A percentile compares a stretch with the other conserved stretches of the same genome.
Evolutionary conservation across 371 early-diverging fungal species (phyloP).

Genomic region (Coemansia sp.): DNA sequence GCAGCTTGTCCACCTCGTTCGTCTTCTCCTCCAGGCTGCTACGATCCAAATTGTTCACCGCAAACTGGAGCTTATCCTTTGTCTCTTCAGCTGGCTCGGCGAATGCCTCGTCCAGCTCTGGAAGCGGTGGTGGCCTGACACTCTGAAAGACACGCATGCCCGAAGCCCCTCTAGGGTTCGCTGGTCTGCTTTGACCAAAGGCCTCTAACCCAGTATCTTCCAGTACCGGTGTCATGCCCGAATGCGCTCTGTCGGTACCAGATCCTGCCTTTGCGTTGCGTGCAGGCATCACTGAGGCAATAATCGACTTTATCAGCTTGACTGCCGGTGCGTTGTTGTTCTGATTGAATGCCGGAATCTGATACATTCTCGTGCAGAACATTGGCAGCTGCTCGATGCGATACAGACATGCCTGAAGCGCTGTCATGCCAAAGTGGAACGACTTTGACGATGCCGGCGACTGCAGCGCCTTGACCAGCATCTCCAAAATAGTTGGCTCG

Average conservation of each 20-base stretch:
- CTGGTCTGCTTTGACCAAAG: background rate
- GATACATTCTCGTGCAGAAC: conserved; percentile 76
- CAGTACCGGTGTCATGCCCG: conserved; percentile 6
- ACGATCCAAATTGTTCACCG: conserved; percentile 90
- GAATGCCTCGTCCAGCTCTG: conserved; percentile 35
- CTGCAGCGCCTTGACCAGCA: conserved; percentile 80
- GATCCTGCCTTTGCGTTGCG: conserved; percentile 8
- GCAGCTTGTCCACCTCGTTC: conserved; percentile 69
- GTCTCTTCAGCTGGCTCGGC: conserved; percentile 68
- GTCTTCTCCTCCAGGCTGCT: conserved; percentile 83
- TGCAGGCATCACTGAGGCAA: conserved; percentile 27
- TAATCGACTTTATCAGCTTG: conserved; percentile 39
- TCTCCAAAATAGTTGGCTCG: conserved; percentile 77
- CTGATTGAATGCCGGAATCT: conserved; percentile 76
- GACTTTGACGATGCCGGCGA: conserved; percentile 76
- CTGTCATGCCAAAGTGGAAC: conserved; percentile 87
- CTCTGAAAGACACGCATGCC: conserved; percentile 26
- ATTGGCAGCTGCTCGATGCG: conserved; percentile 89
- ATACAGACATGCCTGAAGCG: conserved; percentile 77
- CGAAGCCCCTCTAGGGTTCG: conserved; percentile 17
- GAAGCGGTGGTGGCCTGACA: conserved; percentile 32
- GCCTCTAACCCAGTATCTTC: background rate
- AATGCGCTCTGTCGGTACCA: background rate
- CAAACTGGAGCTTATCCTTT: conserved; percentile 93
- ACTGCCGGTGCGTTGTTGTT: conserved; percentile 52